Evolutionary conservation across 1,284 basidiomycete genomes (phyloP).

Genomic region (Tilletia walkeri): DNA sequence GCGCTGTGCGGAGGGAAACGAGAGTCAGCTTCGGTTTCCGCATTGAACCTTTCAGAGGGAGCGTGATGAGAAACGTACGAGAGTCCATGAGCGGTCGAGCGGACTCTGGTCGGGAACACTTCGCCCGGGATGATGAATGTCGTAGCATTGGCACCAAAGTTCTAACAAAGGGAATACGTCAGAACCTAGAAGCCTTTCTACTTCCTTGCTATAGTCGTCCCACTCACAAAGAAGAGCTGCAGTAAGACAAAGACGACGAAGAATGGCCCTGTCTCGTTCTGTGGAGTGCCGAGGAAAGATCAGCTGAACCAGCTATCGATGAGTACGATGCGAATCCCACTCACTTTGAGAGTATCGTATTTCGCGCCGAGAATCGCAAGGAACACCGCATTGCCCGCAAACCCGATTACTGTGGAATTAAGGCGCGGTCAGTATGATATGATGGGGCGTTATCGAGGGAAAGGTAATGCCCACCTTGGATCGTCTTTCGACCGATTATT

Average conservation of each 20-base stretch:
- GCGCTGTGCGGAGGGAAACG: constrained; percentile 32
- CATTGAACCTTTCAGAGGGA: not conserved
- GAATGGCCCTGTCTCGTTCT: constrained; percentile 63
- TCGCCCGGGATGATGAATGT: constrained; percentile 71
- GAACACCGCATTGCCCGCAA: constrained; percentile 49
- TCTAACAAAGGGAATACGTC: constrained; percentile 12
- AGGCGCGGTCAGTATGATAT: too few relatives aligned
- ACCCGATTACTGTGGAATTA: constrained; percentile 34
- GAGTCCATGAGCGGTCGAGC: constrained; percentile 58
- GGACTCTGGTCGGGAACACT: constrained; percentile 72
- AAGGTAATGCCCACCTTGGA: constrained; percentile 33
- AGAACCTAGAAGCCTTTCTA: not conserved
- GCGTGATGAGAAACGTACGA: constrained; percentile 26
- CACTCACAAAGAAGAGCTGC: constrained; percentile 17
- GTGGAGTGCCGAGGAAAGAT: constrained; percentile 38
- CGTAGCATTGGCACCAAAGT: constrained; percentile 70
- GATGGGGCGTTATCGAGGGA: too few relatives aligned
- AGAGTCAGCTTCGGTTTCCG: not conserved
- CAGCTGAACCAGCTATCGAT: not conserved
- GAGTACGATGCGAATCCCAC: not conserved
- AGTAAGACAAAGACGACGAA: constrained; percentile 67
- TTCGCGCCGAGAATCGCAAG: constrained; percentile 53
- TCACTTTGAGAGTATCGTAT: constrained; percentile 37
- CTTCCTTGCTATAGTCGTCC: too few relatives aligned
- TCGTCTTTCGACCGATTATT: constrained; percentile 52